phyloP scores from a whole-genome alignment of 805 yeast genomes.

The Blastobotrys mokoenaii region DNA sequence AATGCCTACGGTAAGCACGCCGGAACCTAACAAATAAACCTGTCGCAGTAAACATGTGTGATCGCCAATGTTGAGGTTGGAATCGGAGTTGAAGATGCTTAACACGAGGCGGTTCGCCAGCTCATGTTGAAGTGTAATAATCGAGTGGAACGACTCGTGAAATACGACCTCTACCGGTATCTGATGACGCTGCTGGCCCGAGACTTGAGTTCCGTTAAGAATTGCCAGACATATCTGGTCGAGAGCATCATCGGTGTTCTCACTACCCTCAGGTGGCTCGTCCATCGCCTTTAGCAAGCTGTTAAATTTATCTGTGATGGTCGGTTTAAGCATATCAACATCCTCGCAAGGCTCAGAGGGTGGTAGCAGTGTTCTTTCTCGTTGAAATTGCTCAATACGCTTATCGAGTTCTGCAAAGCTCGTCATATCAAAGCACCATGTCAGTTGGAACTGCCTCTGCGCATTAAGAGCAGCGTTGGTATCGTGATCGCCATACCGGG shows the following conservation, averaged over 20 bases:
- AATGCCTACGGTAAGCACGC: neutral
- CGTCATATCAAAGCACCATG: conserved; percentile 1
- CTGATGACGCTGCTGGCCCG: neutral
- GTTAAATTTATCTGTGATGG: neutral
- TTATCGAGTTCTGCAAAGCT: neutral
- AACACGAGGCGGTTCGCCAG: conserved; percentile 3
- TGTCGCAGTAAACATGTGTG: conserved; percentile 1
- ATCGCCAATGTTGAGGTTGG: neutral
- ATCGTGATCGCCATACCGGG: neutral
- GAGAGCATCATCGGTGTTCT: neutral
- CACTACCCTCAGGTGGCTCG: neutral
- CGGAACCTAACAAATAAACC: conserved; percentile 1
- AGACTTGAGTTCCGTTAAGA: neutral
- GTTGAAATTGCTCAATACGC: neutral
- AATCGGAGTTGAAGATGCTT: neutral
- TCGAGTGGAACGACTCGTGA: neutral
- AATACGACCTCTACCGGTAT: neutral
- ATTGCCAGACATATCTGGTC: neutral
- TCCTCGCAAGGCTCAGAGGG: too few species aligned
- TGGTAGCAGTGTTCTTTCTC: too few species aligned
- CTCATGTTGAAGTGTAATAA: neutral
- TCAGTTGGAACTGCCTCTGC: neutral
- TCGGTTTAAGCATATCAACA: too few species aligned
- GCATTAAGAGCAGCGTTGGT: neutral
- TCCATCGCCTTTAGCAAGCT: neutral